Conservation (phyloP, 1,284 basidiomycete species). For the Fomitopsis schrenkii region DNA sequence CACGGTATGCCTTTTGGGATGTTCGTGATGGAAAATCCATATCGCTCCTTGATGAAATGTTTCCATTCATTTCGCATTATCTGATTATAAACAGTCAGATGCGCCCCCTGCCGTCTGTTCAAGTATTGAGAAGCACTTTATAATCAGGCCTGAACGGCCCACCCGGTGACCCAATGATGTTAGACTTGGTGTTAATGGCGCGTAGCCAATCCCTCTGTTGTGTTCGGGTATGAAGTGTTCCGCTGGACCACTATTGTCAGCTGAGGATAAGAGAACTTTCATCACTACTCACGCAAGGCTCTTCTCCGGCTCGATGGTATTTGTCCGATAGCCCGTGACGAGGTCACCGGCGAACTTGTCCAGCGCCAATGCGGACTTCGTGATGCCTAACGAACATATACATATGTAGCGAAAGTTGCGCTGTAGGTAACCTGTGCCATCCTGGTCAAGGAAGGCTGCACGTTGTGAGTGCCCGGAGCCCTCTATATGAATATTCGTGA, state of each 20-base stretch:
- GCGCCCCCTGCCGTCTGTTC: background rate
- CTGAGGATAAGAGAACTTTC: background rate
- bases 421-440: constrained; percentile 37
- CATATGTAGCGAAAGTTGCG: constrained; percentile 29
- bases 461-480: background rate
- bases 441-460: constrained; percentile 29
- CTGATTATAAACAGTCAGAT: background rate
- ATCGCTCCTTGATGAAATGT: background rate
- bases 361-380: constrained; percentile 30
- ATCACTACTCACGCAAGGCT: constrained; percentile 27
- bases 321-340: constrained; percentile 9
- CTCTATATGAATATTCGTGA: background rate
- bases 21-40: background rate
- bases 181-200: constrained; percentile 23
- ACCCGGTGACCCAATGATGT: constrained; percentile 4
- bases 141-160: background rate
- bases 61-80: background rate
- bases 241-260: constrained; percentile 8
- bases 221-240: constrained; percentile 24
- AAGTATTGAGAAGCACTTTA: background rate
- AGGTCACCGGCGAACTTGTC: constrained; percentile 34
- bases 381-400: constrained; percentile 28
- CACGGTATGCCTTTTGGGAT: background rate
- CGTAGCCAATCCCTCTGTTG: constrained; percentile 19
- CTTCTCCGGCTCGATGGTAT: constrained; percentile 2